These are phyloP conservation scores for Athelia sp. DNA, from an alignment of 1,284 basidiomycete species.

Conservation along the genomic window DNA sequence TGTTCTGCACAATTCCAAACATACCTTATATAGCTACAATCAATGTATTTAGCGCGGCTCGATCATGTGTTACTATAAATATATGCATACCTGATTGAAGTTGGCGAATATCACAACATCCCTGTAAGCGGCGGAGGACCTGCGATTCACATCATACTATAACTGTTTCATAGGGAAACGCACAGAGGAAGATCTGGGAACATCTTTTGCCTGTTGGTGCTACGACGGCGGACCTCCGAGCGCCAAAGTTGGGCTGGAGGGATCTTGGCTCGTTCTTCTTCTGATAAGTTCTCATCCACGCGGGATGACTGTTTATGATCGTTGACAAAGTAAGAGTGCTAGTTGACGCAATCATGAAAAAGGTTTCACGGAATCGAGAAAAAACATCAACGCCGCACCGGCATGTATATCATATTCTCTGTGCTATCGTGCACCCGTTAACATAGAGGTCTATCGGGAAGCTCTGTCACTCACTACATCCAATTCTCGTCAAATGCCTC, in stretches of 20 bases:
- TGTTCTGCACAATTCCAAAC: background rate
- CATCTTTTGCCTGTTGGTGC: constrained; percentile 35
- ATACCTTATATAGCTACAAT: constrained; percentile 42
- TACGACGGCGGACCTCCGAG: constrained; percentile 40
- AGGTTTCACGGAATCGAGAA: background rate
- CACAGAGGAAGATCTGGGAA: constrained; percentile 47
- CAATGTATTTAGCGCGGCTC: constrained; percentile 10
- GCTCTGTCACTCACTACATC: constrained; percentile 44
- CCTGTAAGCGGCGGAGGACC: too few relatives aligned
- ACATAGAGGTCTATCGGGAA: background rate
- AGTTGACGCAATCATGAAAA: background rate
- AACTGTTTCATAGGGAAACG: constrained; percentile 10
- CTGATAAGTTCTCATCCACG: constrained; percentile 28
- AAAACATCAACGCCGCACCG: constrained; percentile 26
- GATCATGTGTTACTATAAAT: constrained; percentile 5
- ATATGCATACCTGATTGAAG: constrained; percentile 59
- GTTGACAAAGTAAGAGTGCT: constrained; percentile 58
- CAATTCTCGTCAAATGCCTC: constrained; percentile 41
- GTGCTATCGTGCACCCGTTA: constrained; percentile 19
- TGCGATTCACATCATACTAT: too few relatives aligned
- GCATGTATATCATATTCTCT: constrained; percentile 51
- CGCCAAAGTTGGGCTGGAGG: constrained; percentile 33
- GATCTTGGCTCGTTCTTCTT: constrained; percentile 13
- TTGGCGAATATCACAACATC: constrained; percentile 56
- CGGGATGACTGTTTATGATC: constrained; percentile 51